Conservation (phyloP, 2,329 filamentous ascomycete species). For the Plectosphaerella plurivora region DNA sequence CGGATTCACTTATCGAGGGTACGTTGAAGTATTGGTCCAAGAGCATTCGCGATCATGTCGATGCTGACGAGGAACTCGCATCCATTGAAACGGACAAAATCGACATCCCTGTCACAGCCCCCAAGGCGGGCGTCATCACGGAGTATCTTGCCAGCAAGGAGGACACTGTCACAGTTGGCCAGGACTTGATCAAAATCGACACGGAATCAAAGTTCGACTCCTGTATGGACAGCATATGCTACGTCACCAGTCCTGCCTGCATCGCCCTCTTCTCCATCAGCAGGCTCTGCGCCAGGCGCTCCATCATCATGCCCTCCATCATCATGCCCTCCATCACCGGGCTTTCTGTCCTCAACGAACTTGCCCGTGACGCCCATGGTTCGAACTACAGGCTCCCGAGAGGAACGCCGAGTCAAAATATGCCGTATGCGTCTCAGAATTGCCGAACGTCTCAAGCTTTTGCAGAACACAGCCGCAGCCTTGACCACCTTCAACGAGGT, state of each 20-base stretch:
- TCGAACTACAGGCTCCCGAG: conserved; percentile 20
- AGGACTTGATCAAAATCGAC: conserved; percentile 84
- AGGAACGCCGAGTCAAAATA: conserved; percentile 73
- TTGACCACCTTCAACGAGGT: conserved; percentile 99
- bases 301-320: too few species aligned
- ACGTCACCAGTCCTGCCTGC: too few species aligned
- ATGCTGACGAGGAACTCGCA: conserved; percentile 94
- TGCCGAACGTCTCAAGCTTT: conserved; percentile 96
- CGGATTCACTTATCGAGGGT: conserved; percentile 96
- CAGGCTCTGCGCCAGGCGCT: too few species aligned
- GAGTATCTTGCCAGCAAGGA: conserved; percentile 90
- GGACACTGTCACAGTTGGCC: conserved; percentile 90
- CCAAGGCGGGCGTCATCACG: conserved; percentile 84
- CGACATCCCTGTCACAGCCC: conserved; percentile 93
- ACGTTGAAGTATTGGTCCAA: conserved; percentile 96
- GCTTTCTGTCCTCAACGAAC: too few species aligned
- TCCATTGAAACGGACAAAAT: conserved; percentile 99
- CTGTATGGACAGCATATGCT: background rate
- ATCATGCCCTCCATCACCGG: too few species aligned
- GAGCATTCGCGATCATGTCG: conserved; percentile 86
- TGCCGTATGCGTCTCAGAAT: conserved; percentile 98
- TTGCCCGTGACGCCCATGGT: too few species aligned
- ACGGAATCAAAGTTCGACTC: background rate
- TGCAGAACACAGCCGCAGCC: conserved; percentile 95
- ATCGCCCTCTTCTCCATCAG: too few species aligned